Conservation (phyloP, 179 eudicot genomes). For the Spinacia oleracea region DNA sequence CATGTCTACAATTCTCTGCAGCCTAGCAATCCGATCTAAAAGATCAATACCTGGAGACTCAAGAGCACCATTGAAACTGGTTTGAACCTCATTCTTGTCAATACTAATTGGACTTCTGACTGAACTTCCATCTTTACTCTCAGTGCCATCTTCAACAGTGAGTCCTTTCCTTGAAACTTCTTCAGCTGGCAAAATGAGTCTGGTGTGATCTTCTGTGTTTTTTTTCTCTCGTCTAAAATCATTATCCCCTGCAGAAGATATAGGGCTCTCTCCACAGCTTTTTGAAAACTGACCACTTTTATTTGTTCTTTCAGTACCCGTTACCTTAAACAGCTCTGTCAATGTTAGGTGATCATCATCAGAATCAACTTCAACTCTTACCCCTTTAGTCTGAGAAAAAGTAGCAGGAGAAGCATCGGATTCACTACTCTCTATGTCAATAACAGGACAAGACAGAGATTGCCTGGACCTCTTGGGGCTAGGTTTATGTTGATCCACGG, state of each 20-base stretch:
- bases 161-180: background rate
- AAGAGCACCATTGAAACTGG: background rate
- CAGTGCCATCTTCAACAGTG: background rate
- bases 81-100: background rate
- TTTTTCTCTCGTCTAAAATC: background rate
- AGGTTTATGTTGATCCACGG: conserved; percentile 8
- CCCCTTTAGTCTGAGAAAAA: conserved; percentile 1
- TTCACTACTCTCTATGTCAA: background rate
- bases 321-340: background rate
- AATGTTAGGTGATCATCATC: conserved; percentile 29
- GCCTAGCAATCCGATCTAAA: conserved; percentile 12
- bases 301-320: background rate
- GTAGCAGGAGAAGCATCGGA: background rate
- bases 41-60: conserved; percentile 7
- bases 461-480: conserved; percentile 13
- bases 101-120: background rate
- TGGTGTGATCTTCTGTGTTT: background rate
- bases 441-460: background rate
- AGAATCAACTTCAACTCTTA: conserved; percentile 17
- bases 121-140: conserved; percentile 6
- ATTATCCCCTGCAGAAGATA: conserved; percentile 17
- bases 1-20: conserved; percentile 16
- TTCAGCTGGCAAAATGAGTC: background rate
- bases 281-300: background rate
- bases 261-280: background rate